Evolutionary conservation across 352 stramenopile genomes (phyloP).

Genomic region (Globisporangium orthogonon): DNA sequence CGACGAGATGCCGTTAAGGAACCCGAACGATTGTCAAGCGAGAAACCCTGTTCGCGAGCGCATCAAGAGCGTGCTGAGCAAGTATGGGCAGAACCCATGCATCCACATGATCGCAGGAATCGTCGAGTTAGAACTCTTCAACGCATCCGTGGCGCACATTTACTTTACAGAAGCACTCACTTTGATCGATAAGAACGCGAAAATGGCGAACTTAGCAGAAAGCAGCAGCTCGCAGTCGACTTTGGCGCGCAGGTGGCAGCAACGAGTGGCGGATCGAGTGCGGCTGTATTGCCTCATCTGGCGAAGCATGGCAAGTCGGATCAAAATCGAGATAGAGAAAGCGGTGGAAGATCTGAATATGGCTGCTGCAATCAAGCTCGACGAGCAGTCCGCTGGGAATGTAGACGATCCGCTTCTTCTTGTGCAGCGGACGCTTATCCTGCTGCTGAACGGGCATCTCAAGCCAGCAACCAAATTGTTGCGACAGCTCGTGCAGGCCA

Average conservation of each 20-base stretch:
- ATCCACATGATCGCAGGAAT: conserved; percentile 45
- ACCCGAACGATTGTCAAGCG: neutral
- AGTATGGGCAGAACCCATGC: conserved; percentile 22
- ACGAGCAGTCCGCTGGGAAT: conserved; percentile 6
- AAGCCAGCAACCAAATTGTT: conserved; percentile 44
- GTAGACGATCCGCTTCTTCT: conserved; percentile 28
- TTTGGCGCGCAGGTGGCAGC: conserved; percentile 24
- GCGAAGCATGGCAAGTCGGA: conserved; percentile 31
- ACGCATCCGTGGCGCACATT: conserved; percentile 23
- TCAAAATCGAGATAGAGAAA: conserved; percentile 45
- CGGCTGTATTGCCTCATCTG: conserved; percentile 54
- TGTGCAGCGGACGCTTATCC: conserved; percentile 35
- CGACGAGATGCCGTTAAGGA: conserved; percentile 8
- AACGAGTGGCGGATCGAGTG: conserved; percentile 25
- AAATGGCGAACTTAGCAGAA: too few species aligned
- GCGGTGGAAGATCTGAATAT: conserved; percentile 49
- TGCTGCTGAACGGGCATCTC: conserved; percentile 50
- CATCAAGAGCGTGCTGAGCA: conserved; percentile 15
- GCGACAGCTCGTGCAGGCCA: conserved; percentile 20
- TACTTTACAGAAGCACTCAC: conserved; percentile 39
- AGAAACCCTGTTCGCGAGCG: conserved; percentile 15
- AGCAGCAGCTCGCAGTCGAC: conserved; percentile 10
- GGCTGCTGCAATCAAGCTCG: conserved; percentile 24
- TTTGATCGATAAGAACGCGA: conserved; percentile 15
- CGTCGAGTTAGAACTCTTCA: conserved; percentile 43